A percentile compares a stretch with the other conserved stretches of the same genome.
Evolutionary conservation across 1,139 yeast genomes (phyloP).

Genomic region (Groenewaldozyma sp.): DNA sequence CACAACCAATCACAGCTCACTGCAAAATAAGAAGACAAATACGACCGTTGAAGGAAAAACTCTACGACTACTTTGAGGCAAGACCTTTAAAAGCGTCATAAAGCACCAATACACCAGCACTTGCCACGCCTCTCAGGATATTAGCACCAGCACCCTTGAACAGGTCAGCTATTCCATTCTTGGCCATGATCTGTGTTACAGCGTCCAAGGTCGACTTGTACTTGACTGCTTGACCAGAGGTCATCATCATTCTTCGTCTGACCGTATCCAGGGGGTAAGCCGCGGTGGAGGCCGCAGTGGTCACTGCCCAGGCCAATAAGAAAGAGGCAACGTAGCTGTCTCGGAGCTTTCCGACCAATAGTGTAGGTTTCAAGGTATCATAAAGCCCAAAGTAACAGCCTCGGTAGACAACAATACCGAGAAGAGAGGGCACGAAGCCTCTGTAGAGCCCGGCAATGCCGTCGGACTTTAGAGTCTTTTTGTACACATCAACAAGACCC

Average conservation of each 20-base stretch:
- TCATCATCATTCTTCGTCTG: conserved; percentile 84
- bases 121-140: conserved; percentile 80
- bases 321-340: conserved; percentile 64
- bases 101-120: conserved; percentile 68
- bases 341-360: conserved; percentile 59
- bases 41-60: too few species aligned
- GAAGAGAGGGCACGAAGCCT: conserved; percentile 73
- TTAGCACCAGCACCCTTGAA: conserved; percentile 83
- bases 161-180: conserved; percentile 59
- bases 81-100: too few species aligned
- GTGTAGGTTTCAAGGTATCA: conserved; percentile 68
- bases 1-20: too few species aligned
- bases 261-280: conserved; percentile 74
- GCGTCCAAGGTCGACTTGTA: conserved; percentile 68
- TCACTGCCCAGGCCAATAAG: conserved; percentile 68
- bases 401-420: conserved; percentile 72
- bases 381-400: conserved; percentile 74
- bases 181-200: conserved; percentile 55
- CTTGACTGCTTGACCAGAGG: conserved; percentile 69
- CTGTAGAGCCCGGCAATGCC: conserved; percentile 75
- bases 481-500: conserved; percentile 68
- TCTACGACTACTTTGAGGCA: conserved; percentile 6
- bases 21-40: too few species aligned
- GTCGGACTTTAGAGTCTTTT: conserved; percentile 62
- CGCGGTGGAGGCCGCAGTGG: conserved; percentile 69